These are phyloP conservation scores for Ascochyta rabiei DNA, from an alignment of 2,329 filamentous ascomycete genomes.

Conservation along the genomic window DNA sequence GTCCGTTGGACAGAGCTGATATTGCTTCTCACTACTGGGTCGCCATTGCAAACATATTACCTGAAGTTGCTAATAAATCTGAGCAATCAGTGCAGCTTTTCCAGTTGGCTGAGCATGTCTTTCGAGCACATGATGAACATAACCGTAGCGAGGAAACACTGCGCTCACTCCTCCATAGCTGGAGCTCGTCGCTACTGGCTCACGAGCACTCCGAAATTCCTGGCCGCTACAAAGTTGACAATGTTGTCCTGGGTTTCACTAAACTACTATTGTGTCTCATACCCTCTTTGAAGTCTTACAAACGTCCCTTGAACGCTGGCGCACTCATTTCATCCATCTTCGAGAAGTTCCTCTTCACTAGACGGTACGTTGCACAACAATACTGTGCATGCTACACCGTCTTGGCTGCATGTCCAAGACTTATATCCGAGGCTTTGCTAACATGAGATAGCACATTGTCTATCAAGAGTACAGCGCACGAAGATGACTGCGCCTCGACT, in stretches of 20 bases:
- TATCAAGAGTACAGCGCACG: background rate
- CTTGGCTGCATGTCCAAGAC: background rate
- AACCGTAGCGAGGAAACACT: conserved; percentile 40
- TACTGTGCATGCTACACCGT: no score
- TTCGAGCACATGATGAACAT: conserved; percentile 43
- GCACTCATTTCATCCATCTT: conserved; percentile 42
- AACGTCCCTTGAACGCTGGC: conserved; percentile 43
- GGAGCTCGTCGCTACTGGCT: conserved; percentile 43
- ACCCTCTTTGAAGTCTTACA: conserved; percentile 49
- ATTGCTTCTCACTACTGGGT: conserved; percentile 45
- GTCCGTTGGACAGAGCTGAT: conserved; percentile 35
- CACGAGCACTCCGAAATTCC: conserved; percentile 45
- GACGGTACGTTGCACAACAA: conserved; percentile 19
- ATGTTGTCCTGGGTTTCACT: conserved; percentile 48
- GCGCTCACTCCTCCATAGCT: conserved; percentile 34
- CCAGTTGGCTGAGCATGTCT: conserved; percentile 43
- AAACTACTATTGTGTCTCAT: conserved; percentile 49
- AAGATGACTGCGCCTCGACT: background rate
- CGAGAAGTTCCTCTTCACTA: conserved; percentile 44
- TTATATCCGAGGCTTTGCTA: background rate
- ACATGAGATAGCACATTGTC: background rate
- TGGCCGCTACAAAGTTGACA: conserved; percentile 44
- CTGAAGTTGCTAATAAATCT: conserved; percentile 29
- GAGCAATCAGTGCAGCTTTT: conserved; percentile 43
- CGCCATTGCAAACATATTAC: conserved; percentile 39